These are phyloP conservation scores for Phaseolus coccineus DNA, from an alignment of 331 rosid genomes.

Conservation along the genomic window DNA sequence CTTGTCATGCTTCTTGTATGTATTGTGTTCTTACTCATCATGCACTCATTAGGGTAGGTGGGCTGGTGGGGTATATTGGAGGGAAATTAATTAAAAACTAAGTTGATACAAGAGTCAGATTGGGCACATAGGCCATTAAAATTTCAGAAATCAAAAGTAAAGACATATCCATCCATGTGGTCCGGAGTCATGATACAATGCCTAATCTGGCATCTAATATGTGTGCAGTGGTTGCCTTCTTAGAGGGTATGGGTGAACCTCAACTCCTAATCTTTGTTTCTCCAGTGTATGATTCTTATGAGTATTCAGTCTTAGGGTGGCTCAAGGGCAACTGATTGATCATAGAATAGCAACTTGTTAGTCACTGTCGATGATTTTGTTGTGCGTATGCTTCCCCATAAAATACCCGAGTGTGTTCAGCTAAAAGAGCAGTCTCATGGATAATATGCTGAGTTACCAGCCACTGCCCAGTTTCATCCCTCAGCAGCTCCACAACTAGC, in stretches of 20 bases:
- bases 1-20: too few relatives aligned
- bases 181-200: not conserved
- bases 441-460: not conserved
- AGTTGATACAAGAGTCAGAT: not conserved
- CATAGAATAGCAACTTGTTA: not conserved
- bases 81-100: not conserved
- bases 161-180: not conserved
- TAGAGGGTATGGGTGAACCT: not conserved
- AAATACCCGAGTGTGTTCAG: not conserved
- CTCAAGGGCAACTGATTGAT: not conserved
- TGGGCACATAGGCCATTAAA: constrained; percentile 6
- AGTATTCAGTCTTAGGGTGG: not conserved
- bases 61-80: not conserved
- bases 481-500: not conserved
- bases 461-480: not conserved
- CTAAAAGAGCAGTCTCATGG: not conserved
- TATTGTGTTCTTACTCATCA: too few relatives aligned
- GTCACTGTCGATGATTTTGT: not conserved
- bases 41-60: not conserved
- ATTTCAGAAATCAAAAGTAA: constrained; percentile 4
- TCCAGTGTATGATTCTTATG: not conserved
- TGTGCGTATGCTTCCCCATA: not conserved
- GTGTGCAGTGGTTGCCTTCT: not conserved
- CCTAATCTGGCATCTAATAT: not conserved
- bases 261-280: not conserved